A percentile compares a stretch with the other conserved stretches of the same genome.
Conservation (phyloP, 2,329 filamentous ascomycete genomes). For the Cercospora brassicicola region DNA sequence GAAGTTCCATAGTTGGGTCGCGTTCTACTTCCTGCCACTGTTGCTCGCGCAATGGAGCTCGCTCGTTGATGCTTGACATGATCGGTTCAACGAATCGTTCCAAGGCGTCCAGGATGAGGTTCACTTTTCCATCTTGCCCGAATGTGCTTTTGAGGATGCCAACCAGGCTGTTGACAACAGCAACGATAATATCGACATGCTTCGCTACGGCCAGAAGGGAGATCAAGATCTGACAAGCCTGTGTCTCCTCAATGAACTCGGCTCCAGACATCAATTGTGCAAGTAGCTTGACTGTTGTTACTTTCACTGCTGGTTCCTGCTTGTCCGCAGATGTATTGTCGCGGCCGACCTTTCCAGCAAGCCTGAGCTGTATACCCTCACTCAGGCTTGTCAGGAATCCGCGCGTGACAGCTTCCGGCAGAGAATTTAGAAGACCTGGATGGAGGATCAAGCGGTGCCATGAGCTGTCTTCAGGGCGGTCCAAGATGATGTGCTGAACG, state of each 20-base stretch:
- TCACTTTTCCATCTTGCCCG: constrained; percentile 15
- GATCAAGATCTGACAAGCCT: constrained; percentile 37
- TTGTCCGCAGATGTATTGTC: constrained; percentile 5
- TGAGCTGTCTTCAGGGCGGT: constrained; percentile 40
- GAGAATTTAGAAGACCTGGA: constrained; percentile 35
- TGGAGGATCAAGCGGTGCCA: constrained; percentile 46
- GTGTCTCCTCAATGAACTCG: constrained; percentile 37
- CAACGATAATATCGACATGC: constrained; percentile 43
- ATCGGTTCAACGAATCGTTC: constrained; percentile 39
- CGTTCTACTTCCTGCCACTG: constrained; percentile 38
- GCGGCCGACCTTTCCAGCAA: constrained; percentile 31
- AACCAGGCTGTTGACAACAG: constrained; percentile 40
- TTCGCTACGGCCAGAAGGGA: constrained; percentile 35
- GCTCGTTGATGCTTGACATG: constrained; percentile 41
- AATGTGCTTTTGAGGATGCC: constrained; percentile 29
- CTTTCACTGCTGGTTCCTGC: constrained; percentile 38
- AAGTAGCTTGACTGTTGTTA: constrained; percentile 48
- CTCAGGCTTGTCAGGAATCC: constrained; percentile 37
- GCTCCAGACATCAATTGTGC: constrained; percentile 42
- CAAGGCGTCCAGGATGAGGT: constrained; percentile 26
- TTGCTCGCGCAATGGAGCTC: constrained; percentile 32
- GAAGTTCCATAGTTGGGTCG: constrained; percentile 17
- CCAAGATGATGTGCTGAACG: constrained; percentile 17
- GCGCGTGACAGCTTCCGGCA: constrained; percentile 37
- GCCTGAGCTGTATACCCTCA: constrained; percentile 34